Conservation (phyloP, 73 alveolate species). For the Paramecium caudatum region DNA sequence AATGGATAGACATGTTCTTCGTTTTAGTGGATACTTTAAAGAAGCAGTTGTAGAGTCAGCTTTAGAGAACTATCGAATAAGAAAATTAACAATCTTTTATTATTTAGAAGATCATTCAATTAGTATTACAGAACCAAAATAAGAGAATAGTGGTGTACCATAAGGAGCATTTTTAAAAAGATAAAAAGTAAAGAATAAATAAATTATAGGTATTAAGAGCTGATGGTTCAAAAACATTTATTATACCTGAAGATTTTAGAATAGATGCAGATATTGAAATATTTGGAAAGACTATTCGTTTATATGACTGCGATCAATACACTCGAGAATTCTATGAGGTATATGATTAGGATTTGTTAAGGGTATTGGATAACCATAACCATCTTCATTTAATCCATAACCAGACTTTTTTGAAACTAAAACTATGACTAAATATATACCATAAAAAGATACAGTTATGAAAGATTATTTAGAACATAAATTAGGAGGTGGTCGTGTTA, state of each 20-base stretch:
- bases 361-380: slow-evolving; percentile 77
- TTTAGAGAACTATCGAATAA: slow-evolving; percentile 90
- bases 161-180: slow-evolving; percentile 93
- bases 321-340: slow-evolving; percentile 92
- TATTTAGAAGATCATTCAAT: slow-evolving; percentile 94
- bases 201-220: slow-evolving; percentile 79
- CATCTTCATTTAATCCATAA: slow-evolving; percentile 62
- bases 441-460: slow-evolving; percentile 83
- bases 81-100: slow-evolving; percentile 86
- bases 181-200: slow-evolving; percentile 74
- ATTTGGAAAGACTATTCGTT: slow-evolving; percentile 83
- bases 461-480: slow-evolving; percentile 92
- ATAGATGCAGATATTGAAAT: slow-evolving; percentile 87
- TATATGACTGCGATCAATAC: slow-evolving; percentile 90
- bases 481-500: slow-evolving; percentile 95
- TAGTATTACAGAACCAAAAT: slow-evolving; percentile 88
- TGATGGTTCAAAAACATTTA: slow-evolving; percentile 81
- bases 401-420: slow-evolving; percentile 5
- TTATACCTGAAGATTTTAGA: slow-evolving; percentile 84
- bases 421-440: slow-evolving; percentile 62
- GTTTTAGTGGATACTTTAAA: slow-evolving; percentile 93
- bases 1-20: slow-evolving; percentile 92
- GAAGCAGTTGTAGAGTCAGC: slow-evolving; percentile 96
- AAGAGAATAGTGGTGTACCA: slow-evolving; percentile 93
- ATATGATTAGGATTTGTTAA: neutral